Percentiles rank a stretch among this genome's conserved stretches.
These are phyloP conservation scores for Leptographium lundbergii DNA, from an alignment of 2,329 filamentous ascomycete species.

Conservation along the genomic window DNA sequence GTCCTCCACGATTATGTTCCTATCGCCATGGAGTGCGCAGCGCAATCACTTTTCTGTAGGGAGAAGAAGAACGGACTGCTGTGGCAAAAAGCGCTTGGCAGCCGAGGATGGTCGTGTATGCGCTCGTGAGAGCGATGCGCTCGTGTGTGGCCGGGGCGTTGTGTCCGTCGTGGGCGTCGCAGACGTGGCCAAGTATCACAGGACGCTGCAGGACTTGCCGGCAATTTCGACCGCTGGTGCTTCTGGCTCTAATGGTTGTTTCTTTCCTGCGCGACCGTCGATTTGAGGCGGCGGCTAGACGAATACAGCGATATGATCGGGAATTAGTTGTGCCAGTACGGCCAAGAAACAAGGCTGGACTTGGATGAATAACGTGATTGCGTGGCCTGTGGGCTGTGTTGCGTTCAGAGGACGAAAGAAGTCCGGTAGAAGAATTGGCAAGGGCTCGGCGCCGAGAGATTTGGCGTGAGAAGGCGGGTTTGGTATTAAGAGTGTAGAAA, in stretches of 20 bases:
- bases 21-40: slow-evolving; percentile 2
- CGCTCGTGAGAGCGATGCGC: background rate
- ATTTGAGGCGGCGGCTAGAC: background rate
- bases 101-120: background rate
- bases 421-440: background rate
- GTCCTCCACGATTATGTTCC: background rate
- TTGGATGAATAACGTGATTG: background rate
- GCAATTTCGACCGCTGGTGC: background rate
- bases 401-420: background rate
- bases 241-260: background rate
- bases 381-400: background rate
- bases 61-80: background rate
- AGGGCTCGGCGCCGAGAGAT: slow-evolving; percentile 1
- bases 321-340: background rate
- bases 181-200: background rate
- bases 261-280: background rate
- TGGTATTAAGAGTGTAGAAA: background rate
- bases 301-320: background rate
- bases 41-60: background rate
- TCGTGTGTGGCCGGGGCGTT: background rate
- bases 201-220: background rate
- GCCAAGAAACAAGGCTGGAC: background rate
- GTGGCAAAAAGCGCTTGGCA: background rate
- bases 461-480: background rate
- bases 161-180: background rate